Base-by-base conservation (phyloP, 208 protist species). In the Acanthamoeba lenticulata region DNA sequence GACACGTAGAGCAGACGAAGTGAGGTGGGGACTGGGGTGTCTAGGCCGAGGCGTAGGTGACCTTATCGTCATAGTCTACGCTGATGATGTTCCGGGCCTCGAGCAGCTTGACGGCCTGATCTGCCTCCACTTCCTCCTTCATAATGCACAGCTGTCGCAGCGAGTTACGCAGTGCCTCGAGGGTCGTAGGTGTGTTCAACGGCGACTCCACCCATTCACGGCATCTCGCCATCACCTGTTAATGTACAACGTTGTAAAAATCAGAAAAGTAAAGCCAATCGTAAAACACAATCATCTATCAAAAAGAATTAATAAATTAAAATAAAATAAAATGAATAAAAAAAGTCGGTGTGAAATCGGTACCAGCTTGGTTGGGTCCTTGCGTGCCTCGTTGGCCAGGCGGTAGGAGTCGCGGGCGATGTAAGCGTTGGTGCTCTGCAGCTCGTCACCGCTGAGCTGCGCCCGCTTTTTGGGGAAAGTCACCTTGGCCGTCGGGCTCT, bases 61-160 rank as follows among this genome's bases (percentile, higher is more conserved):
- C 60, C 32, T 93, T 93, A 32, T 93, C 89, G 19, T 93, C 65
- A 1, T 57, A 32, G 89, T 93, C 89, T 19, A 93, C 52, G 42
- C 24, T 15, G 65, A 93, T 49, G 40, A 79, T 13, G n/a, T n/a
- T 13, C 15, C 49, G 32, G 27, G 34, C 27, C 15, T 65, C 89
- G 32, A 93, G 57, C 60, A 79, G 24, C 34, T 93, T 34, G n/a
- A 93, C 44, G 6, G 27, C 89, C 17, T 57, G 11, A 17, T 93
- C 89, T 6, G 60, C 13, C 24, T 77, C 65, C n/a, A 93, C 11
- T 34, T 81, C 89, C 24, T 57, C 60, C 89, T 79, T 72, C 9
- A 49, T 36, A 0, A 72, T 36, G 21, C 89, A 93, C 38, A 93
- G 60, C 62, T 93, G 89, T 60, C 19, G 44, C 60, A 93, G 47